A percentile compares a stretch with the other conserved stretches of the same genome.
Evolutionary conservation across 306 rosid species (phyloP).

Genomic region (Geum urbanum): DNA sequence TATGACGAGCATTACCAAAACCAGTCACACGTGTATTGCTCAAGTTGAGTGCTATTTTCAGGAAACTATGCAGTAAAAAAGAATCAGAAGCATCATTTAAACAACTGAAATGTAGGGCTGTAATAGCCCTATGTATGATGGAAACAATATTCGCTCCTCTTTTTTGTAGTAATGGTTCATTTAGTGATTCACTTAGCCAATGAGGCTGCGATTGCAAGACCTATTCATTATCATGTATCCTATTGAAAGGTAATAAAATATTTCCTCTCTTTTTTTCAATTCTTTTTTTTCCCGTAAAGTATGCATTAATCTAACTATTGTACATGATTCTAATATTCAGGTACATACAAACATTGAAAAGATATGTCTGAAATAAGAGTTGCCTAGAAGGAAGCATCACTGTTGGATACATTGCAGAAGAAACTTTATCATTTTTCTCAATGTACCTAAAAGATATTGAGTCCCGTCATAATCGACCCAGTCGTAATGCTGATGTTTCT

Average conservation of each 20-base stretch:
- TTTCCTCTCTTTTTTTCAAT: too few relatives aligned
- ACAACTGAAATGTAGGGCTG: too few relatives aligned
- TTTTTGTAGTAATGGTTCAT: slow-evolving; percentile 10
- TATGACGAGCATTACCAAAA: too few relatives aligned
- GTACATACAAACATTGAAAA: neutral
- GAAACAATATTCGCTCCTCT: slow-evolving; percentile 7
- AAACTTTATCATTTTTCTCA: neutral
- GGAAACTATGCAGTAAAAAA: too few relatives aligned
- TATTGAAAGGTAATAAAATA: neutral
- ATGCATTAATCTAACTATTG: too few relatives aligned
- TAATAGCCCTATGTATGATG: neutral
- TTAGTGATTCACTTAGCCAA: neutral
- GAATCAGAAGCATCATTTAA: too few relatives aligned
- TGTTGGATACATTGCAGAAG: neutral
- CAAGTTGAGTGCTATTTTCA: too few relatives aligned
- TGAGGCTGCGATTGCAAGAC: neutral
- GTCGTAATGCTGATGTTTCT: neutral
- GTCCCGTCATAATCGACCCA: neutral
- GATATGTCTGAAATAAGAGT: neutral
- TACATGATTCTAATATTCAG: neutral
- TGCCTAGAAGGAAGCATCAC: neutral
- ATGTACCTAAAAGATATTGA: neutral
- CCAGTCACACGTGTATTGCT: too few relatives aligned
- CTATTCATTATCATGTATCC: neutral
- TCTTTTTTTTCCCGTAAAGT: too few relatives aligned